These are phyloP conservation scores for Platanus orientalis DNA, from an alignment of 164 flowering plant species.

Conservation along the genomic window DNA sequence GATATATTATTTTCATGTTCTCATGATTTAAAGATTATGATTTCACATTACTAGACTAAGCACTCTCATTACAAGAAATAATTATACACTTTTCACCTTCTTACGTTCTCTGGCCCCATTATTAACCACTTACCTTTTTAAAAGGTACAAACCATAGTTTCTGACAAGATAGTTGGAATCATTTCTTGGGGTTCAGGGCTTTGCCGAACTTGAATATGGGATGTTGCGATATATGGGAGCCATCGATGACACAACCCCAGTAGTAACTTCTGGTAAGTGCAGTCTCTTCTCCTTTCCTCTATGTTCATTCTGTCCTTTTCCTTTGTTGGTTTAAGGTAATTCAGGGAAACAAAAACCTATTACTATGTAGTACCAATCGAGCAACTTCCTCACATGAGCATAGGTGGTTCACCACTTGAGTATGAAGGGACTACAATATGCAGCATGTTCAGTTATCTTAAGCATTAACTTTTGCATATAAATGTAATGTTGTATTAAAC, in stretches of 20 bases:
- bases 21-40: not conserved
- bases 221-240: slow-evolving; percentile 92
- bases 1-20: no score
- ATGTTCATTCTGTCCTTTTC: not conserved
- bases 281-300: not conserved
- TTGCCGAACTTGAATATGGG: slow-evolving; percentile 94
- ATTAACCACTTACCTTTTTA: not conserved
- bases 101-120: not conserved
- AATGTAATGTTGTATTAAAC: not conserved
- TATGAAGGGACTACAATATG: no score
- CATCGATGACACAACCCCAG: slow-evolving; percentile 70
- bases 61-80: not conserved
- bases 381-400: not conserved
- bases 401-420: no score
- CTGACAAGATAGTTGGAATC: not conserved
- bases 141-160: not conserved
- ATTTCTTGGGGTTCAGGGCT: slow-evolving; percentile 46
- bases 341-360: not conserved
- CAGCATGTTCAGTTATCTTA: no score
- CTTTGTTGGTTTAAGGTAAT: not conserved
- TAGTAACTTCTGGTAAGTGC: slow-evolving; percentile 66
- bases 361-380: not conserved
- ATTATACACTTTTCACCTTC: not conserved
- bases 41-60: not conserved
- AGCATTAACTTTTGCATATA: no score